phyloP scores from a whole-genome alignment of 2,329 filamentous ascomycete species.

The Beauveria brongniartii region DNA sequence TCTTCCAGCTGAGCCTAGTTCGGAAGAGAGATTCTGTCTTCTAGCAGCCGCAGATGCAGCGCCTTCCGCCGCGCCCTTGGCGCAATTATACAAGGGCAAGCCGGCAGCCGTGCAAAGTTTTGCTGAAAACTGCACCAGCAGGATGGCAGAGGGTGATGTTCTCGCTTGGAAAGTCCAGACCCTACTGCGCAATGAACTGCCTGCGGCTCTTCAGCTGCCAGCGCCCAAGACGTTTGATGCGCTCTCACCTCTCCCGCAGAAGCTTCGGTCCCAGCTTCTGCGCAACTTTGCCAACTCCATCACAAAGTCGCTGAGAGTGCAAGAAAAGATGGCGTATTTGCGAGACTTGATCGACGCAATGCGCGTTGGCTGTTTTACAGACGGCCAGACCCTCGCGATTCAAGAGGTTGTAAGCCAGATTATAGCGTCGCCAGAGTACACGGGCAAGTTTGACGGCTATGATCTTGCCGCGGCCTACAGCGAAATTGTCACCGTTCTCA shows the following conservation, averaged over 20 bases:
- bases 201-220: conserved; percentile 22
- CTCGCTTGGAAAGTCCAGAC: conserved; percentile 39
- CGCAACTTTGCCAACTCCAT: conserved; percentile 24
- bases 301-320: conserved; percentile 23
- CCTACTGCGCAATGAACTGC: conserved; percentile 33
- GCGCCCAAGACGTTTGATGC: conserved; percentile 26
- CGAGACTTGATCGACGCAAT: conserved; percentile 28
- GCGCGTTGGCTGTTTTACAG: conserved; percentile 21
- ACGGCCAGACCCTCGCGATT: conserved; percentile 37
- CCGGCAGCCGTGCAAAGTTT: conserved; percentile 26
- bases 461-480: conserved; percentile 35
- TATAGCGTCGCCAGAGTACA: conserved; percentile 25
- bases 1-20: conserved; percentile 18
- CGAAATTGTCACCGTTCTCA: conserved; percentile 27
- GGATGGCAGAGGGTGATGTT: conserved; percentile 27
- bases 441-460: conserved; percentile 22
- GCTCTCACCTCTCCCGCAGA: conserved; percentile 21
- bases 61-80: conserved; percentile 16
- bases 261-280: conserved; percentile 25
- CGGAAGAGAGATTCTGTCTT: conserved; percentile 20
- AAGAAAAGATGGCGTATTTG: conserved; percentile 31
- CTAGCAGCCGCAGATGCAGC: conserved; percentile 28
- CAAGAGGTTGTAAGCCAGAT: conserved; percentile 33
- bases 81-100: conserved; percentile 19
- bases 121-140: conserved; percentile 26